Conservation (phyloP, 192 early-diverging fungal genomes). For the Coemansia interrupta region DNA sequence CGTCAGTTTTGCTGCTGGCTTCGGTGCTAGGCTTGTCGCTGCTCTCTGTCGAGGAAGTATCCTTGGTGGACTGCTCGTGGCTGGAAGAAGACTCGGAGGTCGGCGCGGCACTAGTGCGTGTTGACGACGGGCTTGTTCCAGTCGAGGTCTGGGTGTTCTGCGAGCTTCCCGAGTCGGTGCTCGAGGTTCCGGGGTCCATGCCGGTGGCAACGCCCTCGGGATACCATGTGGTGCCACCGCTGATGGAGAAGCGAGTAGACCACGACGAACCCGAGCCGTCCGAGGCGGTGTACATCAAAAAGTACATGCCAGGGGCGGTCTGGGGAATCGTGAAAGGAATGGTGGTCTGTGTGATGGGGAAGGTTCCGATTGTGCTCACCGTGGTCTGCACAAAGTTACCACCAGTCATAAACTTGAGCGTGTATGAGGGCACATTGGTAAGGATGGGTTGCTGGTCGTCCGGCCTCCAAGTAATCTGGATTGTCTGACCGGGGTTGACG, state of each 20-base stretch:
- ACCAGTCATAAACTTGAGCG: constrained; percentile 51
- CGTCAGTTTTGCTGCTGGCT: neutral
- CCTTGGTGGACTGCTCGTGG: neutral
- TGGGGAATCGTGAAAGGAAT: constrained; percentile 44
- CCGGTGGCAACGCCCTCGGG: constrained; percentile 48
- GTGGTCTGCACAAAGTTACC: constrained; percentile 50
- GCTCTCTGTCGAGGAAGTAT: neutral
- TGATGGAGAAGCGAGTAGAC: constrained; percentile 51
- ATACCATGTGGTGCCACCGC: constrained; percentile 47
- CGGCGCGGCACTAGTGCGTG: neutral
- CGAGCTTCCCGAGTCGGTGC: neutral
- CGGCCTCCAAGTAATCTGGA: constrained; percentile 39
- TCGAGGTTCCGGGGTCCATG: constrained; percentile 30
- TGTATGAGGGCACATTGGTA: constrained; percentile 25
- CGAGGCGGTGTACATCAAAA: constrained; percentile 48
- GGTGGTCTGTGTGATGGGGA: constrained; percentile 27
- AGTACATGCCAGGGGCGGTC: constrained; percentile 51
- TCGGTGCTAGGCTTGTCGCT: constrained; percentile 8
- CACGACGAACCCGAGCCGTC: constrained; percentile 45
- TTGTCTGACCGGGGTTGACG: constrained; percentile 38
- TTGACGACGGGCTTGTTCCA: neutral
- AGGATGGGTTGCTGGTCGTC: constrained; percentile 27
- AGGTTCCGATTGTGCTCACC: constrained; percentile 42
- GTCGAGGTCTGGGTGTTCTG: neutral
- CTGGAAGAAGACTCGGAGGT: neutral